Evolutionary conservation across 768 basidiomycete species (phyloP), one percentile per base, ranked within the genome.

Genomic region (Russula virescens): DNA sequence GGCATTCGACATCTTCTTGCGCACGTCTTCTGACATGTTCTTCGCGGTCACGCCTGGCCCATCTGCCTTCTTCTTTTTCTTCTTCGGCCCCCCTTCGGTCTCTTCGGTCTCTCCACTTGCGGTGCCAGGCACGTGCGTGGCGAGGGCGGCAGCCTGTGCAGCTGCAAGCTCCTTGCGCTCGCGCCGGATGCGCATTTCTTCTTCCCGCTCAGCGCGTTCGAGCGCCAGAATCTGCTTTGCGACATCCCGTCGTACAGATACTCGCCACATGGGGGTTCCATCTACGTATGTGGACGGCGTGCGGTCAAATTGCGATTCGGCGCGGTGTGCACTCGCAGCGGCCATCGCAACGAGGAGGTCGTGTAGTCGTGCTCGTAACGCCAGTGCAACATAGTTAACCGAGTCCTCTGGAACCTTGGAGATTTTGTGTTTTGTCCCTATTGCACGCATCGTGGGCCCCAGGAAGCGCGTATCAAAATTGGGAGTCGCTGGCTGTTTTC

Each of bases 1-100:
- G 25, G 88, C 88, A 72, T 96, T 93, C 38, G 88, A 89, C 86
- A 94, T 86, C 72, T 91, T 93, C 80, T 95, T 95, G 67, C 87
- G 79, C 68, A 92, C 88, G 68, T 94, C 93, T 73, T 94, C 93
- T 6, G 86, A 88, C 89, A 95, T 91, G 70, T 93, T 94, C 60
- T 88, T 78, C 58, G 91, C 90, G 0, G 89, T 89, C 13, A 91
- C 88, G 13, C 90, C 88, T 0, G 91, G 89, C 0, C 88, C 88
- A 35, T 91, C 90, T 71, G 88, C 86, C 72, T 91, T 91, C 73
- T 88, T 83, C 75, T 81, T 81, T 73, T 90, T 91, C 76, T 88
- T 91, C 75, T 87, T 86, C 54, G 80, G 81, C 40, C 78, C 80
- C 2, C 78, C 82, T 5, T 81, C 83, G 21, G 70, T 75, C 19